A percentile compares a stretch with the other conserved stretches of the same genome.
Conservation (phyloP, 1,139 yeast genomes). For the Geotrichum siamense region DNA sequence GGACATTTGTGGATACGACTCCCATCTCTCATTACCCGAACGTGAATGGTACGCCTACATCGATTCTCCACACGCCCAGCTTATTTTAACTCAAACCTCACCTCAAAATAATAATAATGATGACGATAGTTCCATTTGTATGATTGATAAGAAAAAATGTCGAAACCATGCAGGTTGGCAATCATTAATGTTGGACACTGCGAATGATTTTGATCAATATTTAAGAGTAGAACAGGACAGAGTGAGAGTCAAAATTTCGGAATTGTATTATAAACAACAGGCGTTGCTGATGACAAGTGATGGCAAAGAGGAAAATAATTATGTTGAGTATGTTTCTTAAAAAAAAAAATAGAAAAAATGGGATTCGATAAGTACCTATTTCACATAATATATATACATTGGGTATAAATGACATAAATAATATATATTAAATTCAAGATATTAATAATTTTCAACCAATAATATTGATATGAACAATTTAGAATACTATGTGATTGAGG, state of each 20-base stretch:
- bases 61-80: conserved; percentile 7
- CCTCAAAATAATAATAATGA: too few relatives aligned
- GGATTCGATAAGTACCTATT: too few relatives aligned
- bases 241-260: conserved; percentile 14
- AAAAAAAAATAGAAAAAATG: conserved; percentile 10
- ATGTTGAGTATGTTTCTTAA: too few relatives aligned
- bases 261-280: conserved; percentile 17
- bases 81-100: too few relatives aligned
- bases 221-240: conserved; percentile 31
- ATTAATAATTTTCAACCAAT: too few relatives aligned
- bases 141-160: conserved; percentile 61
- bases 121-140: conserved; percentile 45
- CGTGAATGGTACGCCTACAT: conserved; percentile 20
- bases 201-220: conserved; percentile 36
- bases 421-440: too few relatives aligned
- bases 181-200: conserved; percentile 43
- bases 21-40: conserved; percentile 28
- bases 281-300: conserved; percentile 17
- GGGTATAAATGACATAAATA: too few relatives aligned
- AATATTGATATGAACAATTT: too few relatives aligned
- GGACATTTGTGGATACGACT: conserved; percentile 41
- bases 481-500: too few relatives aligned
- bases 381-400: too few relatives aligned
- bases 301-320: too few relatives aligned
- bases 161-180: conserved; percentile 63